Evolutionary conservation across 2,329 filamentous ascomycete genomes (phyloP).

Genomic region (Alternaria brassicicola): DNA sequence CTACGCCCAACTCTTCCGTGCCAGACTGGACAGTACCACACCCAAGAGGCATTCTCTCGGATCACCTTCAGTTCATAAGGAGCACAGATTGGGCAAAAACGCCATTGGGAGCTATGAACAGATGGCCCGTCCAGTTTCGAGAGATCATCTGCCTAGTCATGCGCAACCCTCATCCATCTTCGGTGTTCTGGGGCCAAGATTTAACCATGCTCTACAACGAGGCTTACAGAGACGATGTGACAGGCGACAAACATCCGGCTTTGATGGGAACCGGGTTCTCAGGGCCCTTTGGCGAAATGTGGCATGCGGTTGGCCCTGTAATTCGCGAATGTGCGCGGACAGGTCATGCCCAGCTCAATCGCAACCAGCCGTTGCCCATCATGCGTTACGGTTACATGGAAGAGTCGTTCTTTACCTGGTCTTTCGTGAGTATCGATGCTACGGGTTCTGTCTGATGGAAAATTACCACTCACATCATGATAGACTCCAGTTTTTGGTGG

Average conservation of each 20-base stretch:
- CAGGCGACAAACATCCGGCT: constrained; percentile 38
- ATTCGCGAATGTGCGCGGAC: constrained; percentile 40
- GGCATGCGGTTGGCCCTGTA: constrained; percentile 46
- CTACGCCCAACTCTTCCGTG: constrained; percentile 28
- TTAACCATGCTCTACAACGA: constrained; percentile 51
- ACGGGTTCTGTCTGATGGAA: neutral
- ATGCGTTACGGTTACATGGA: constrained; percentile 38
- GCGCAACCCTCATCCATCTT: constrained; percentile 38
- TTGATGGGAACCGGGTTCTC: constrained; percentile 43
- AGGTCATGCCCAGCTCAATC: constrained; percentile 33
- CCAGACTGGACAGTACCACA: constrained; percentile 37
- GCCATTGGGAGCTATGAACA: constrained; percentile 55
- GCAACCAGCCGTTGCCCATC: constrained; percentile 40
- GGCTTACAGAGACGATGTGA: constrained; percentile 43
- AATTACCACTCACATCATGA: neutral
- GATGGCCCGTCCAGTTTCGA: constrained; percentile 57
- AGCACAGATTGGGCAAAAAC: constrained; percentile 57
- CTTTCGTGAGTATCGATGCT: constrained; percentile 29
- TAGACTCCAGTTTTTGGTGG: constrained; percentile 48
- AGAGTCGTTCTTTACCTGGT: constrained; percentile 53
- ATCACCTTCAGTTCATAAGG: constrained; percentile 47
- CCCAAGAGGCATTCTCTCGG: constrained; percentile 35
- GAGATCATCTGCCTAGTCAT: constrained; percentile 47
- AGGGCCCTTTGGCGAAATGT: constrained; percentile 48
- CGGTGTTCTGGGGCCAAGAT: constrained; percentile 45